Evolutionary conservation across 202 grass and related monocot species (phyloP).

Genomic region (Tripidium arundinaceum): DNA sequence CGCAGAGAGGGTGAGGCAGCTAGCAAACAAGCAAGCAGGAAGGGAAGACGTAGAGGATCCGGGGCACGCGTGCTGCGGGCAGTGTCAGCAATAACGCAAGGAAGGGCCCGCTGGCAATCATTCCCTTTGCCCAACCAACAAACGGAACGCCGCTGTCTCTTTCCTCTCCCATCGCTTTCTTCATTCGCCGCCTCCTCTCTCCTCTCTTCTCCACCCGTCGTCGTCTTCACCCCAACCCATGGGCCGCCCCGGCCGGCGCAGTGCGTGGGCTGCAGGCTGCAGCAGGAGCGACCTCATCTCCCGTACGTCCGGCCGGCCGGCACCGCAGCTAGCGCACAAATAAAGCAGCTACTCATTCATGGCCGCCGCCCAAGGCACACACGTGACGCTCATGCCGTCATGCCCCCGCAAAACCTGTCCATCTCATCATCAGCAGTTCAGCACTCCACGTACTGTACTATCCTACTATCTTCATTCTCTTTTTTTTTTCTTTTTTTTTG

Average conservation of each 20-base stretch:
- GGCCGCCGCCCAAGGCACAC: neutral
- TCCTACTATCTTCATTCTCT: neutral
- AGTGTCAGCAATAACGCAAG: constrained; percentile 32
- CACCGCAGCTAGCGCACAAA: neutral
- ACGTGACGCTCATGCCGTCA: constrained; percentile 52
- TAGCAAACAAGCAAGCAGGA: neutral
- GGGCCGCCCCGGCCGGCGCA: neutral
- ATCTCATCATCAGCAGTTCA: neutral
- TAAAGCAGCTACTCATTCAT: neutral
- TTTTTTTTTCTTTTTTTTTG: too few relatives aligned
- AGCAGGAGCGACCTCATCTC: neutral
- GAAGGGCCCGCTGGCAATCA: constrained; percentile 26
- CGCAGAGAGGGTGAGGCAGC: too few relatives aligned
- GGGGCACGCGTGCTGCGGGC: constrained; percentile 42
- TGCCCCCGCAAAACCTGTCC: neutral
- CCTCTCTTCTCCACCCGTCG: neutral
- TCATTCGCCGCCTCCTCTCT: too few relatives aligned
- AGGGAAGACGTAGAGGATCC: constrained; percentile 24
- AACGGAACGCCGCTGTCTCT: constrained; percentile 31
- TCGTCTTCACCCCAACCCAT: constrained; percentile 17
- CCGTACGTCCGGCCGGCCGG: neutral
- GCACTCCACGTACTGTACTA: neutral
- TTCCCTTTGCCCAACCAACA: constrained; percentile 41
- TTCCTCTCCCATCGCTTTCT: neutral
- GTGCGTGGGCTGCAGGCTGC: neutral